These are phyloP conservation scores for Willaertia magna DNA, from an alignment of 208 protist species.

Conservation along the genomic window DNA sequence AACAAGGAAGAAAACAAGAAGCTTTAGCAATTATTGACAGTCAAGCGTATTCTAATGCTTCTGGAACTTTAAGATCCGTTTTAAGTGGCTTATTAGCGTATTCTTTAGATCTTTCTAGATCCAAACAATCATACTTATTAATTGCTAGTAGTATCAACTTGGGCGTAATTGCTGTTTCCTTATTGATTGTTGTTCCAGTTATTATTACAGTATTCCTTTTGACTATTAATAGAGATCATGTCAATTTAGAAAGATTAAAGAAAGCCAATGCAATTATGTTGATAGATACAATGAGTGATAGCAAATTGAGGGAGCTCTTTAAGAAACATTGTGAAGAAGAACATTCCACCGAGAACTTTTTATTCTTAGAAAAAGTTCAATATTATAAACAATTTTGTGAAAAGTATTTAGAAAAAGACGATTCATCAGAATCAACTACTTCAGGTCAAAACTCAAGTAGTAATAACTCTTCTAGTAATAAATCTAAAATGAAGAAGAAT, in stretches of 20 bases:
- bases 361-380: not conserved
- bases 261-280: not conserved
- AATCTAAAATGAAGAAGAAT: not conserved
- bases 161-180: not conserved
- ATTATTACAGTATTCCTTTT: not conserved
- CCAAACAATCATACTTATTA: not conserved
- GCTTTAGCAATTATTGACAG: not conserved
- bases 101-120: not conserved
- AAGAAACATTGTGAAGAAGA: not conserved
- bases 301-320: not conserved
- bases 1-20: not conserved
- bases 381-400: not conserved
- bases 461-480: not conserved
- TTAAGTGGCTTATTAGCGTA: not conserved
- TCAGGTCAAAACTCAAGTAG: not conserved
- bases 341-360: not conserved
- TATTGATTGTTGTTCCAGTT: not conserved
- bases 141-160: not conserved
- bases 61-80: not conserved
- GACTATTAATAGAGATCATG: not conserved
- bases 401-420: not conserved
- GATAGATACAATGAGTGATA: not conserved
- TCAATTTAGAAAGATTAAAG: not conserved
- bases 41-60: not conserved
- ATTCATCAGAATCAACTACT: too few relatives aligned